Evolutionary conservation across 176 grass and related monocot genomes (phyloP).

Genomic region (Typha latifolia): DNA sequence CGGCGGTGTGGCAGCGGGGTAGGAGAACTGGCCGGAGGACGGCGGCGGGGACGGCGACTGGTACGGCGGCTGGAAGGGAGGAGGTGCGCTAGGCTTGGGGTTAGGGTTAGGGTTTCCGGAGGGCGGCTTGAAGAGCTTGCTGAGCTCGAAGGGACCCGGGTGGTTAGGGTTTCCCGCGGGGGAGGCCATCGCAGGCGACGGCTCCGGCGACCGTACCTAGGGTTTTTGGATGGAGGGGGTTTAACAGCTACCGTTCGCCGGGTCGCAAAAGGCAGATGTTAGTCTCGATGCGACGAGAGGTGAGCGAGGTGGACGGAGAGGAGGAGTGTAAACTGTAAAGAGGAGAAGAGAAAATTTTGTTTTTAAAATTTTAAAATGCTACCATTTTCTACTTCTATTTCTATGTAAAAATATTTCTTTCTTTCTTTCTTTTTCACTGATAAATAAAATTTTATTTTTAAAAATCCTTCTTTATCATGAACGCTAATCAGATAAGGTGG

Average conservation of each 20-base stretch:
- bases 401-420: too few relatives aligned
- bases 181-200: conserved; percentile 45
- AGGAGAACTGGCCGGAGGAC: conserved; percentile 47
- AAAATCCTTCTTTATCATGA: too few relatives aligned
- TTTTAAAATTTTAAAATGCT: background rate
- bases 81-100: conserved; percentile 27
- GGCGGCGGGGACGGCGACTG: conserved; percentile 13
- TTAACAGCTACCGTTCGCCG: background rate
- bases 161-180: conserved; percentile 51
- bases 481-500: too few relatives aligned
- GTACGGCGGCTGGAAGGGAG: too few relatives aligned
- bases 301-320: conserved; percentile 11
- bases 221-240: background rate
- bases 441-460: too few relatives aligned
- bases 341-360: background rate
- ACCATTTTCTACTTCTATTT: too few relatives aligned
- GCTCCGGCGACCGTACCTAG: background rate
- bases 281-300: conserved; percentile 2
- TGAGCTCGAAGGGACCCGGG: conserved; percentile 27
- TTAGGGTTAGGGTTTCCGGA: conserved; percentile 1
- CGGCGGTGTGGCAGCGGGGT: conserved; percentile 44
- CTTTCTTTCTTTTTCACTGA: too few relatives aligned
- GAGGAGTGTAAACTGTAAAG: background rate
- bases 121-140: conserved; percentile 38
- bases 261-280: background rate